Evolutionary conservation across 2,329 filamentous ascomycete genomes (phyloP), one percentile per base, ranked within the genome.

Genomic region (Colletotrichum plurivorum): DNA sequence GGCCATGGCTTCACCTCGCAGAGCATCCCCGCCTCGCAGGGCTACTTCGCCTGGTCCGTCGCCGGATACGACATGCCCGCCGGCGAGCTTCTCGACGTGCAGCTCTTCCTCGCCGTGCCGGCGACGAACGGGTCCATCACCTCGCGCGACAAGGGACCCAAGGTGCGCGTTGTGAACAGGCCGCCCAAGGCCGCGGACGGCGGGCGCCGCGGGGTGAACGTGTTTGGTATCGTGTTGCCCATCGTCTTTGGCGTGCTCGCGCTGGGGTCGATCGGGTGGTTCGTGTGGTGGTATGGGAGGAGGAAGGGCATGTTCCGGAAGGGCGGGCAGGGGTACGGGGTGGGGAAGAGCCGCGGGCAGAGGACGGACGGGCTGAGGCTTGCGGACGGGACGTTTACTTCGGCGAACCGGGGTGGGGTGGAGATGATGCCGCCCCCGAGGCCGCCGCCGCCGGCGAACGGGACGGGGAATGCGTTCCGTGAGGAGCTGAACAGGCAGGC

Each of bases 31-130:
- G 66, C 62, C 20, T 48, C 70, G n/a, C 57, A 65, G 45, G 71
- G 71, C 15, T 71, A 61, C 70, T 71, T 70, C 51, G 66, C 61
- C 36, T 72, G 71, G 71, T 46, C 54, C 22, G 64, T 67, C 16
- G 13, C 49, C 1, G 59, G 54, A 1, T 65, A 57, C 45, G 16
- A 64, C 66, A 58, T 65, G 54, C 58, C 55, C 22, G 49, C 51
- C 18, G 45, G 56, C 43, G 58, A 70, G 20, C 48, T 45, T 2
- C 52, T 66, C n/a, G 56, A 61, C 2, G 70, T 71, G 36, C 66
- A 63, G 51, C 55, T 72, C 25, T 60, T 54, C 63, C 63, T 72
- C 31, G 70, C 69, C 8, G 20, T 72, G n/a, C 46, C 46, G 4
- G 61, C 46, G 5, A 45, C 46, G 18, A 70, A 70, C 58, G 63